A percentile compares a stretch with the other conserved stretches of the same genome.
These are phyloP conservation scores for Gossypium thurberi DNA, from an alignment of 345 rosid genomes.

Conservation along the genomic window DNA sequence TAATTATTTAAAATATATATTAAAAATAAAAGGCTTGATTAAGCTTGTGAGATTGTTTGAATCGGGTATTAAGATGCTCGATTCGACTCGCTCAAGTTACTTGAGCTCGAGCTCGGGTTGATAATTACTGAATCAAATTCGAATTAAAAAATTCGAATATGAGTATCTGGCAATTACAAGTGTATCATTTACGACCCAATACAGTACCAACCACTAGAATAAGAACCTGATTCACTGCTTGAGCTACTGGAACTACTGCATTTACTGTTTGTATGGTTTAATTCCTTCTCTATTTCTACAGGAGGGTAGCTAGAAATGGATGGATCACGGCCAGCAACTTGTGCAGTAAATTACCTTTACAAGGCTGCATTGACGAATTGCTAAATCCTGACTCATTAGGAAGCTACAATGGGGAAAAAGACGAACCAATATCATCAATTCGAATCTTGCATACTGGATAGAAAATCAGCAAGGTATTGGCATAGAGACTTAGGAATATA, in stretches of 20 bases:
- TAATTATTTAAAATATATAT: background rate
- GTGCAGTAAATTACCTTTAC: conserved; percentile 43
- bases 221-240: conserved; percentile 65
- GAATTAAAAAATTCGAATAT: background rate
- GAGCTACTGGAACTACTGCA: conserved; percentile 64
- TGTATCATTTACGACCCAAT: background rate
- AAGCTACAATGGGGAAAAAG: conserved; percentile 40
- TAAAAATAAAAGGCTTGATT: background rate
- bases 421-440: conserved; percentile 17
- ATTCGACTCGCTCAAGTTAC: background rate
- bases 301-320: conserved; percentile 46
- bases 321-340: conserved; percentile 63
- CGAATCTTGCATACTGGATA: background rate
- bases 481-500: conserved; percentile 20
- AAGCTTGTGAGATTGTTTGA: background rate
- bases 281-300: conserved; percentile 58
- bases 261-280: conserved; percentile 42
- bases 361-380: conserved; percentile 52
- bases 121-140: background rate
- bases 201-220: conserved; percentile 61
- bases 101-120: background rate
- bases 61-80: background rate
- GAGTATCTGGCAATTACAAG: background rate
- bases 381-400: conserved; percentile 56
- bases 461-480: background rate